Conservation (phyloP, 2,329 filamentous ascomycete genomes). For the Penicillium sp. region DNA sequence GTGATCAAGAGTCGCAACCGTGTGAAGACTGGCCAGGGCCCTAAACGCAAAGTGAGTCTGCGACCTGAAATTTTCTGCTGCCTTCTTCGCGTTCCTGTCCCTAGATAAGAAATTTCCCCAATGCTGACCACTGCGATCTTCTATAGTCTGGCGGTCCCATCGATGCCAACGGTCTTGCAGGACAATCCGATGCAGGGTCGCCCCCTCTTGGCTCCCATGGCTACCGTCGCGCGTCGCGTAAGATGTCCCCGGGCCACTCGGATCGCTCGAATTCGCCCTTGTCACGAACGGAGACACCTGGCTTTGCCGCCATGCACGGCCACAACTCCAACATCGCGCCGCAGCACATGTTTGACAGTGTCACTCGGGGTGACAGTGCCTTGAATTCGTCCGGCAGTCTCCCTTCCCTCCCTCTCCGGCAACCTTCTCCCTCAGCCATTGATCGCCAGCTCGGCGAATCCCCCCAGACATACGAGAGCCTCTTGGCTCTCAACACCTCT, state of each 20-base stretch:
- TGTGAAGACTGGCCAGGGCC: constrained; percentile 79
- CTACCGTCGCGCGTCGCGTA: constrained; percentile 64
- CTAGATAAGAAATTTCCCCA: constrained; percentile 22
- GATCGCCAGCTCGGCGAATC: constrained; percentile 59
- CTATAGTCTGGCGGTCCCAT: constrained; percentile 40
- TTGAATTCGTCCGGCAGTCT: constrained; percentile 54
- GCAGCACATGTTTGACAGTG: constrained; percentile 72
- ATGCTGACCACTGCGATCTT: constrained; percentile 22
- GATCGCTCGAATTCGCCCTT: constrained; percentile 74
- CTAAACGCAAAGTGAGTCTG: constrained; percentile 71
- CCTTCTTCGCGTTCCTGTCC: constrained; percentile 8
- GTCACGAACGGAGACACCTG: constrained; percentile 72
- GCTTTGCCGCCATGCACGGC: constrained; percentile 52
- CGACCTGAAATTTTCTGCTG: constrained; percentile 22
- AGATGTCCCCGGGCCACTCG: constrained; percentile 64
- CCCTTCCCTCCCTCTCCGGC: constrained; percentile 49
- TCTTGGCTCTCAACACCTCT: constrained; percentile 72
- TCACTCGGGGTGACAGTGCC: constrained; percentile 61
- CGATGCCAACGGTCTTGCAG: constrained; percentile 56
- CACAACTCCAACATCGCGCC: constrained; percentile 63
- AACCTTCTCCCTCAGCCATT: constrained; percentile 57
- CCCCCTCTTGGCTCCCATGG: constrained; percentile 53
- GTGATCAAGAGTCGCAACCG: constrained; percentile 99
- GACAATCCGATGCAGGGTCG: constrained; percentile 53
- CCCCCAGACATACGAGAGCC: constrained; percentile 72